These are phyloP conservation scores for Globomyces pollinis-pini DNA, from an alignment of 192 early-diverging fungal genomes.

Conservation along the genomic window DNA sequence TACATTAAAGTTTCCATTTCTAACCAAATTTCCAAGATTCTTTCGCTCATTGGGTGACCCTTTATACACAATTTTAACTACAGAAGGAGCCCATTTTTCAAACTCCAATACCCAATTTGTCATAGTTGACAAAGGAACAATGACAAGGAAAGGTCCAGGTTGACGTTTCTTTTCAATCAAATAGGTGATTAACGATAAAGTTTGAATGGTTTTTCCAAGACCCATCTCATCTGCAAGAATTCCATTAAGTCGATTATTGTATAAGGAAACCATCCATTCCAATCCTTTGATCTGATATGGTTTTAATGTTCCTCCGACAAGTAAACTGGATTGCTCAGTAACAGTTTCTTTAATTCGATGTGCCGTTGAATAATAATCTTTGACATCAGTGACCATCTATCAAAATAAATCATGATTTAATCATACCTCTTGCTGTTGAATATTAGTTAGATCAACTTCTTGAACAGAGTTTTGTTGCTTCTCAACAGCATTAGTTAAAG, in stretches of 20 bases:
- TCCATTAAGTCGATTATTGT: constrained; percentile 97
- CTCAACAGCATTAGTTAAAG: constrained; percentile 76
- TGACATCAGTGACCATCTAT: constrained; percentile 35
- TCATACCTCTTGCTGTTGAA: constrained; percentile 22
- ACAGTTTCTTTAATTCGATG: constrained; percentile 81
- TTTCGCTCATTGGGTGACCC: constrained; percentile 71
- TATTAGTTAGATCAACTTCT: constrained; percentile 45
- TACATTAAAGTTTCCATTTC: constrained; percentile 80
- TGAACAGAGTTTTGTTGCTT: constrained; percentile 59
- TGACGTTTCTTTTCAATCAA: constrained; percentile 92
- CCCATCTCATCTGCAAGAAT: constrained; percentile 76
- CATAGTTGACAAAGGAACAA: constrained; percentile 92
- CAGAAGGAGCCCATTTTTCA: constrained; percentile 93
- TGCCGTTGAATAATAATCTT: constrained; percentile 75
- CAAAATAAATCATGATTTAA: too few relatives aligned
- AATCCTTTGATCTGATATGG: constrained; percentile 96
- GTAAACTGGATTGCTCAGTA: constrained; percentile 69
- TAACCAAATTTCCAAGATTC: constrained; percentile 63
- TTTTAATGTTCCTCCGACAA: constrained; percentile 87
- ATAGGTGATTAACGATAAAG: constrained; percentile 91
- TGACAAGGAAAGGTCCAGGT: constrained; percentile 90
- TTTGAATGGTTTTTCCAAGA: constrained; percentile 76
- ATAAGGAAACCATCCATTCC: constrained; percentile 99
- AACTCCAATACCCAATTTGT: constrained; percentile 97
- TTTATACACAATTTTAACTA: constrained; percentile 88